These are phyloP conservation scores for Balamuthia mandrillaris DNA, from an alignment of 208 protist species.

Conservation along the genomic window DNA sequence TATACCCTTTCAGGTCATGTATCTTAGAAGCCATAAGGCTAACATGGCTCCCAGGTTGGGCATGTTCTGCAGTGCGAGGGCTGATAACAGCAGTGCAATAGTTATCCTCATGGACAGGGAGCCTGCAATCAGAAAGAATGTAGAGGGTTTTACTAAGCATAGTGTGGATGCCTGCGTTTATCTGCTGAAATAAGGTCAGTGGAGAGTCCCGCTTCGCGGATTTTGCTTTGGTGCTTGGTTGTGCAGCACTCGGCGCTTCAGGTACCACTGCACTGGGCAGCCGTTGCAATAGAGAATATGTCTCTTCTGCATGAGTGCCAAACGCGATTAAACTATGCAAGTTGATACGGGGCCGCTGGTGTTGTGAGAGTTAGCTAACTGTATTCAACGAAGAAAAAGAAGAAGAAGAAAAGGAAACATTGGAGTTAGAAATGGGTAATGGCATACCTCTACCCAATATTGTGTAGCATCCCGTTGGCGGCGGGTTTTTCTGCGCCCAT, in stretches of 20 bases:
- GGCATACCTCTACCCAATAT: background rate
- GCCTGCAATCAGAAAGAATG: constrained; percentile 22
- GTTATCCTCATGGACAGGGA: background rate
- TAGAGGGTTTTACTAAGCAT: constrained; percentile 8
- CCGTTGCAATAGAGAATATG: constrained; percentile 1
- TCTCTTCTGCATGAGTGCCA: background rate
- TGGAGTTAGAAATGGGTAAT: background rate
- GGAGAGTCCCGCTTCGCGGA: background rate
- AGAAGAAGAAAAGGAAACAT: background rate
- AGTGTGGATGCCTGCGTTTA: constrained; percentile 14
- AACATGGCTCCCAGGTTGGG: no score
- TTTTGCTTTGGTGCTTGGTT: background rate
- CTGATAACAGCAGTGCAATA: background rate
- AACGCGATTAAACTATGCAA: constrained; percentile 33
- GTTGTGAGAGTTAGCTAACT: background rate
- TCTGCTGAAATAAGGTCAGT: background rate
- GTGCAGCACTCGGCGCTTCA: background rate
- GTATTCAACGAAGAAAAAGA: background rate
- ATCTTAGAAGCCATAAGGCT: no score
- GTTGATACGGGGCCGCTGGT: background rate
- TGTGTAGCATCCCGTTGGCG: no score
- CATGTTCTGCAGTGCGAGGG: background rate
- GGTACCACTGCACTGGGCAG: no score
- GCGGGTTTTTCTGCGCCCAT: no score
- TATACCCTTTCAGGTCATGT: background rate